Evolutionary conservation across 495 filamentous ascomycete genomes (phyloP), one percentile per base, ranked within the genome.

Genomic region (Penicillium alfredii): DNA sequence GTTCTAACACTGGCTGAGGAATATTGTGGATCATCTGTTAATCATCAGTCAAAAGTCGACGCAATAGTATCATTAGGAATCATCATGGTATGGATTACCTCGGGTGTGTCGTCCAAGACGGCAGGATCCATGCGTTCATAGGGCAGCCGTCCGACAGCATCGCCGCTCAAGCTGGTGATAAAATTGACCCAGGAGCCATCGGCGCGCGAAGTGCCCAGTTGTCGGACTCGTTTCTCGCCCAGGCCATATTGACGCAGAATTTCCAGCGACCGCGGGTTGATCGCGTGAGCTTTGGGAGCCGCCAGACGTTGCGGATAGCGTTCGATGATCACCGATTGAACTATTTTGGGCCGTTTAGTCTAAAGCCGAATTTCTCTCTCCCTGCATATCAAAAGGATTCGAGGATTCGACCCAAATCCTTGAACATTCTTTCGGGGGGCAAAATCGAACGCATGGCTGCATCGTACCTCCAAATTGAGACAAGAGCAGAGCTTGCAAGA

Each of bases 21-120:
- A 61, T 53, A 28, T 56, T 61, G 25, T 61, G 57, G 3, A 61
- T 53, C 57, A 58, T 61, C 57, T 55, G 12, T 35, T n/a, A 23
- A n/a, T 6, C n/a, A 17, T 7, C 16, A 24, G 15, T 42, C 12
- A 35, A n/a, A n/a, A n/a, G n/a, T n/a, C n/a, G n/a, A n/a, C n/a
- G n/a, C n/a, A n/a, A n/a, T n/a, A n/a, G n/a, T n/a, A n/a, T n/a
- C n/a, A n/a, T n/a, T n/a, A n/a, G n/a, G n/a, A n/a, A n/a, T n/a
- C n/a, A n/a, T n/a, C n/a, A n/a, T n/a, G n/a, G n/a, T n/a, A n/a
- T n/a, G n/a, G n/a, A n/a, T 4, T 44, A 55, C 58, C 31, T 49
- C 34, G 11, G 55, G 55, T 0, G 58, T 59, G n/a, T 38, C 44
- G 20, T 56, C 37, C 16, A 56, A 30, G 9, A 57, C 50, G 2